A percentile compares a stretch with the other conserved stretches of the same genome.
Evolutionary conservation across 1,284 basidiomycete genomes (phyloP).

Genomic region (Ustilago xerochloae): DNA sequence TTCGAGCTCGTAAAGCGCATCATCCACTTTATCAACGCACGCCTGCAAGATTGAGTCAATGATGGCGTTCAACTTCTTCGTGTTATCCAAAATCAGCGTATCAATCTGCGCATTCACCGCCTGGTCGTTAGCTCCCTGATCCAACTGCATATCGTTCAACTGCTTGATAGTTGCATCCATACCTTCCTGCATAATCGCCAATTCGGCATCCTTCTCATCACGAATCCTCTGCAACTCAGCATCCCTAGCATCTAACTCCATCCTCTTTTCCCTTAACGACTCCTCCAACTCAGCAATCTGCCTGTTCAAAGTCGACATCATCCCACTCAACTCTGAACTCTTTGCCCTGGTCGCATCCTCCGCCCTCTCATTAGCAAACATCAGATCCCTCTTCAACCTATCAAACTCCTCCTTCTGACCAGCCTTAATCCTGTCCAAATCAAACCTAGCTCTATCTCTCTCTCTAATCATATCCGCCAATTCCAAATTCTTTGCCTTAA

Average conservation of each 20-base stretch:
- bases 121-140: conserved; percentile 84
- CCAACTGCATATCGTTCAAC: conserved; percentile 86
- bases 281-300: conserved; percentile 96
- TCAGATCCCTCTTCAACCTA: conserved; percentile 88
- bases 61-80: conserved; percentile 97
- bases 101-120: conserved; percentile 96
- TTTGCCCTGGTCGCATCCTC: conserved; percentile 92
- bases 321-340: conserved; percentile 87
- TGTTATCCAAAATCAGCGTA: conserved; percentile 93
- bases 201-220: conserved; percentile 97
- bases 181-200: conserved; percentile 92
- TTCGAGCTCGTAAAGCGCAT: conserved; percentile 96
- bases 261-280: conserved; percentile 79
- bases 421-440: conserved; percentile 93
- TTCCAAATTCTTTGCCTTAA: conserved; percentile 98
- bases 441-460: conserved; percentile 93
- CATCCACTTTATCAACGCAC: conserved; percentile 96
- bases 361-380: conserved; percentile 97
- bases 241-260: conserved; percentile 79
- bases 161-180: conserved; percentile 94
- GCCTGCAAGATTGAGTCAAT: conserved; percentile 97
- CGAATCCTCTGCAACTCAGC: conserved; percentile 82
- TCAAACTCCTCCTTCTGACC: conserved; percentile 94
- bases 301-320: conserved; percentile 93
- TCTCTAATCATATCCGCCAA: conserved; percentile 99